phyloP scores from a whole-genome alignment of 176 grass and related monocot species.

The Typha latifolia region DNA sequence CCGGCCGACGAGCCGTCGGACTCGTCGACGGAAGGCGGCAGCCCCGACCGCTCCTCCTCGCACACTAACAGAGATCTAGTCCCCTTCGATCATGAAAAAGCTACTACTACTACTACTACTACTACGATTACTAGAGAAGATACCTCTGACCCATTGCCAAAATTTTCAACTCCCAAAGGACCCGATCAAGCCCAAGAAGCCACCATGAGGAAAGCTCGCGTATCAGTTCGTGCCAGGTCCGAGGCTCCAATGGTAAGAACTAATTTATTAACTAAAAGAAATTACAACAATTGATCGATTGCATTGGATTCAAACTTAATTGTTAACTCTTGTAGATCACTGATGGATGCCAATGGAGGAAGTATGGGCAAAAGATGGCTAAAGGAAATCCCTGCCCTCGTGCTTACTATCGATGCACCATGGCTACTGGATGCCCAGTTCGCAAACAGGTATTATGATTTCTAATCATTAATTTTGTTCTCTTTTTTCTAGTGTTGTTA shows the following conservation, averaged over 20 bases:
- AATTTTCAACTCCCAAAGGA: slow-evolving; percentile 21
- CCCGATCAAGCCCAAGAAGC: slow-evolving; percentile 40
- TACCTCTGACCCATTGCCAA: slow-evolving; percentile 13
- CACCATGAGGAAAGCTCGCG: slow-evolving; percentile 86
- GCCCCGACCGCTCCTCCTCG: slow-evolving; percentile 34
- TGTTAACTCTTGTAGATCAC: slow-evolving; percentile 39
- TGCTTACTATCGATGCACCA: slow-evolving; percentile 98
- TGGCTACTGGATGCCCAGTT: slow-evolving; percentile 84
- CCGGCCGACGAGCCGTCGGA: slow-evolving; percentile 42
- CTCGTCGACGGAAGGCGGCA: slow-evolving; percentile 74
- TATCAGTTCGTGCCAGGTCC: slow-evolving; percentile 85
- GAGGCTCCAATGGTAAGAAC: slow-evolving; percentile 61
- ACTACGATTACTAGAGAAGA: slow-evolving; percentile 14
- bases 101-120: neutral
- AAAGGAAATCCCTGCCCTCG: slow-evolving; percentile 94
- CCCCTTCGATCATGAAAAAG: slow-evolving; percentile 11
- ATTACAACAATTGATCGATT: too few species aligned
- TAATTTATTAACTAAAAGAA: too few species aligned
- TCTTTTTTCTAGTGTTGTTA: neutral
- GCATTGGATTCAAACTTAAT: too few species aligned
- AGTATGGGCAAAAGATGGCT: slow-evolving; percentile 98
- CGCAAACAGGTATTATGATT: slow-evolving; percentile 59
- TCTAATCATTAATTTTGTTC: neutral
- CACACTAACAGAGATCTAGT: slow-evolving; percentile 28
- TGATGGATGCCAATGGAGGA: slow-evolving; percentile 97